Conservation (phyloP, 2,329 filamentous ascomycete species). For the Tolypocladium endophyticum region DNA sequence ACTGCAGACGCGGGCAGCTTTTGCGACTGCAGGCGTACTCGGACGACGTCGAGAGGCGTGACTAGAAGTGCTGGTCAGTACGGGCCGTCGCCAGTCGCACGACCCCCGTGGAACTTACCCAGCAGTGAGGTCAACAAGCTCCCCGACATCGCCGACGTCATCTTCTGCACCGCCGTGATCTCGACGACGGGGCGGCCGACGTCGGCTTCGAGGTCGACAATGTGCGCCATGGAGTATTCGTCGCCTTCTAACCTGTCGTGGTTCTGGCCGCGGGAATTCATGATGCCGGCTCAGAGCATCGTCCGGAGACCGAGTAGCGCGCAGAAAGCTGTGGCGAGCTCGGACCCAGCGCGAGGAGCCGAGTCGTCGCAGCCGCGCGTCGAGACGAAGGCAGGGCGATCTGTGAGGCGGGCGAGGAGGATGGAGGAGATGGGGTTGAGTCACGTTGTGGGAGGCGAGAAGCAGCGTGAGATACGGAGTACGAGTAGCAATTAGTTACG, state of each 20-base stretch:
- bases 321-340: neutral
- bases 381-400: neutral
- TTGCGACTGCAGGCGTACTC: conserved; percentile 88
- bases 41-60: conserved; percentile 92
- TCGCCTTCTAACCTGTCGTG: conserved; percentile 18
- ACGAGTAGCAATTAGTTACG: neutral
- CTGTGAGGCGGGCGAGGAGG: neutral
- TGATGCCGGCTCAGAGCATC: conserved; percentile 1
- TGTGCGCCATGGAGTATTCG: conserved; percentile 17
- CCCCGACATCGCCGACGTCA: conserved; percentile 86
- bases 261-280: conserved; percentile 12
- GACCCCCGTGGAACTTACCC: conserved; percentile 41
- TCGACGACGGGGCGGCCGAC: conserved; percentile 37
- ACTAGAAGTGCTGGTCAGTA: conserved; percentile 38
- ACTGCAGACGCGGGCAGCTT: conserved; percentile 36
- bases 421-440: neutral
- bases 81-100: neutral
- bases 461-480: neutral
- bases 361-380: conserved; percentile 1
- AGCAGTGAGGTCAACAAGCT: conserved; percentile 83
- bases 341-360: neutral
- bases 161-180: conserved; percentile 79
- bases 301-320: neutral
- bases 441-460: neutral
- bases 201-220: conserved; percentile 9